phyloP scores from a whole-genome alignment of 169 alveolate species.

The Neospora caninum region DNA sequence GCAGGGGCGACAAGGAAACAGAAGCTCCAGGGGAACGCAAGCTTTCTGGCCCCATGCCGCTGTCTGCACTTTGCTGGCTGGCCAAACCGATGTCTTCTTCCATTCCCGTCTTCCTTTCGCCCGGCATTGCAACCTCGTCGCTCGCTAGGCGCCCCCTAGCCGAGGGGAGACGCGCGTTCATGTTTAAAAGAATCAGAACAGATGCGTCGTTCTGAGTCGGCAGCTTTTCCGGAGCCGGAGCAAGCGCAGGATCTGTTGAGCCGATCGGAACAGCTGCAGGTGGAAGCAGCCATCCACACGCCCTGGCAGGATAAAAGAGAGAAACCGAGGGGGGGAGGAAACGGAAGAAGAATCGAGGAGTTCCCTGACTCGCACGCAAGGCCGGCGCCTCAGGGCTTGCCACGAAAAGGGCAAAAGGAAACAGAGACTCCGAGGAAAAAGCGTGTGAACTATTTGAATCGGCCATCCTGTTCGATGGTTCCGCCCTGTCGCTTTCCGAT shows the following conservation, averaged over 20 bases:
- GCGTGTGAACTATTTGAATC: background rate
- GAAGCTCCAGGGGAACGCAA: background rate
- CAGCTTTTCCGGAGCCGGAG: background rate
- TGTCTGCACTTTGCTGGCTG: no score
- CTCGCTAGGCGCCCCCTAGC: background rate
- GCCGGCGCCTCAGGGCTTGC: background rate
- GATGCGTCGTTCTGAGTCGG: background rate
- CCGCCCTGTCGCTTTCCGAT: no score
- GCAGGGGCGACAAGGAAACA: no score
- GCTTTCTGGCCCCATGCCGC: background rate
- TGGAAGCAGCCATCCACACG: background rate
- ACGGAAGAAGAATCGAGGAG: background rate
- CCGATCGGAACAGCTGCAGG: background rate
- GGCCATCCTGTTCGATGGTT: no score
- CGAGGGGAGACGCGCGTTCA: background rate
- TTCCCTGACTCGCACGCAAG: background rate
- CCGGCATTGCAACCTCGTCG: no score
- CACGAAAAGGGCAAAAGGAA: background rate
- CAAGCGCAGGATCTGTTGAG: background rate
- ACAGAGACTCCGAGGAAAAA: background rate
- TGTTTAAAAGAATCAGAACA: background rate
- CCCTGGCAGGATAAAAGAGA: background rate
- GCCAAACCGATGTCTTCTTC: no score
- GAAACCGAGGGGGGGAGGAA: background rate
- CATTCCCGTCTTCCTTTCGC: no score